A percentile compares a stretch with the other conserved stretches of the same genome.
Evolutionary conservation across 192 early-diverging fungal species (phyloP).

Genomic region (Podila clonocystis): DNA sequence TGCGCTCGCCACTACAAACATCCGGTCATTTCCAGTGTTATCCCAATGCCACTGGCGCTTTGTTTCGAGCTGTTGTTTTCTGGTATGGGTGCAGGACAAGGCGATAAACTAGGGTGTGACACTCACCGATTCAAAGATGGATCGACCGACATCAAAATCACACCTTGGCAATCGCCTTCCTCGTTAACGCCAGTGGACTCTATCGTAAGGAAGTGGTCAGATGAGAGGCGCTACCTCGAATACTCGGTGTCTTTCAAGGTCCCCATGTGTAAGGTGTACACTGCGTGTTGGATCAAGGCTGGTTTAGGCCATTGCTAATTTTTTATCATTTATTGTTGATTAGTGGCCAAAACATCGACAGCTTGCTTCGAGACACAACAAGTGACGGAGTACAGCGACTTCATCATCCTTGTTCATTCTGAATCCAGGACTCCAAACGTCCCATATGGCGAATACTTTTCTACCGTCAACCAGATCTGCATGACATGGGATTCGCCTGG

Average conservation of each 20-base stretch:
- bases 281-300: neutral
- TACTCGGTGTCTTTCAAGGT: conserved; percentile 32
- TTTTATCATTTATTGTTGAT: neutral
- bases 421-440: conserved; percentile 21
- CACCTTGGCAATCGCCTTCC: conserved; percentile 3
- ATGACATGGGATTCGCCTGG: conserved; percentile 22
- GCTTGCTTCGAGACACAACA: conserved; percentile 20
- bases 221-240: conserved; percentile 5
- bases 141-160: conserved; percentile 4
- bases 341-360: conserved; percentile 26
- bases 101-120: conserved; percentile 2
- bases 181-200: neutral
- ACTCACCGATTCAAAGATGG: conserved; percentile 6
- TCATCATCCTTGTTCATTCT: conserved; percentile 17
- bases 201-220: conserved; percentile 1
- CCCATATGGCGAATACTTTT: conserved; percentile 28
- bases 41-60: conserved; percentile 9
- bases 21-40: conserved; percentile 23
- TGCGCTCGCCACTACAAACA: conserved; percentile 24
- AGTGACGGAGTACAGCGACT: conserved; percentile 3
- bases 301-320: neutral
- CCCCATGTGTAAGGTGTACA: conserved; percentile 25
- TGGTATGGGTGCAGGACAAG: conserved; percentile 6
- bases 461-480: conserved; percentile 25
- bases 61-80: conserved; percentile 35